phyloP scores from a whole-genome alignment of 169 alveolate species.

The Eimeria brunetti region DNA sequence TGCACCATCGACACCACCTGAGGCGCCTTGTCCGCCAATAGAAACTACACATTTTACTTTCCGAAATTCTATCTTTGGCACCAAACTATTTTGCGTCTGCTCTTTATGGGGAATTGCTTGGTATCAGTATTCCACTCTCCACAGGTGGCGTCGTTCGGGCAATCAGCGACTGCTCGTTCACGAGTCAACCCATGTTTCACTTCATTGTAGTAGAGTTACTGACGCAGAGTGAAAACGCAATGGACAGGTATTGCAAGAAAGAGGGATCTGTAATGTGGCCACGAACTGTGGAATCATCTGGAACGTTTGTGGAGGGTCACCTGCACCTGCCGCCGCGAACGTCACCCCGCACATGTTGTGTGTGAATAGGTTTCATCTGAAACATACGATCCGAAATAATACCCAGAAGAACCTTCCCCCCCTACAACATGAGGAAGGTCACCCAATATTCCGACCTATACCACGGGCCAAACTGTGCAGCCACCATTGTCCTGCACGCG shows the following conservation, averaged over 20 bases:
- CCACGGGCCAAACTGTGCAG: not conserved
- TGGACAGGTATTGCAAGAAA: not conserved
- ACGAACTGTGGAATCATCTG: not conserved
- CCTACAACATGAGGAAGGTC: not conserved
- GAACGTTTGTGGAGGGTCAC: not conserved
- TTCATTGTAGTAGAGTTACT: not conserved
- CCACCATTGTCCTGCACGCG: not conserved
- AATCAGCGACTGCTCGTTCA: not conserved
- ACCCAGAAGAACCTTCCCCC: not conserved
- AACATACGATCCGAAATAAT: not conserved
- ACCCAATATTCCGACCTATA: not conserved
- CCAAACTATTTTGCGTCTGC: not conserved
- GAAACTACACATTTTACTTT: not conserved
- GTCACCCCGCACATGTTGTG: not conserved
- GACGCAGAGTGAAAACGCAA: not conserved
- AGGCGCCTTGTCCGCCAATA: not conserved
- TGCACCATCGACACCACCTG: slow-evolving; percentile 16
- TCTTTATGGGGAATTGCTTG: not conserved
- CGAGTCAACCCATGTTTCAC: not conserved
- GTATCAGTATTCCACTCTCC: not conserved
- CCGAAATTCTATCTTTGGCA: not conserved
- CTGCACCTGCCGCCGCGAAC: not conserved
- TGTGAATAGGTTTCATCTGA: not conserved
- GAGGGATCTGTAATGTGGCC: not conserved
- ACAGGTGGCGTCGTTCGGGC: not conserved